Evolutionary conservation across 441 rosid species (phyloP).

Genomic region (Croton setiger): DNA sequence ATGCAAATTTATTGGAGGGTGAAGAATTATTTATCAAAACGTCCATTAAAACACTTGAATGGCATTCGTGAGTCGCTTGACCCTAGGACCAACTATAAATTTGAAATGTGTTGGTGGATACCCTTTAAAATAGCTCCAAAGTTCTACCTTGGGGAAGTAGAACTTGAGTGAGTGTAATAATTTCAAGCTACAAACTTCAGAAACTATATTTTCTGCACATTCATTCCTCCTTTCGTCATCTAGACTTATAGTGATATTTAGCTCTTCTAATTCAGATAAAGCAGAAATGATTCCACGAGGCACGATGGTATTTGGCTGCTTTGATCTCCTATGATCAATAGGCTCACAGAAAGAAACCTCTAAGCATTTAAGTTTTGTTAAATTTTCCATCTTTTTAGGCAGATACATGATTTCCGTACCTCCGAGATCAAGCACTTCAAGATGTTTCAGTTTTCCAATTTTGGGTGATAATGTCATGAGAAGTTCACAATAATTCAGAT

Average conservation of each 20-base stretch:
- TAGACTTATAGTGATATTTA: slow-evolving; percentile 13
- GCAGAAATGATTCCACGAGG: neutral
- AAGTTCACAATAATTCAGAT: slow-evolving; percentile 18
- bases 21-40: slow-evolving; percentile 16
- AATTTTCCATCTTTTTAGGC: slow-evolving; percentile 8
- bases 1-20: too few relatives aligned
- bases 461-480: slow-evolving; percentile 17
- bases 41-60: neutral
- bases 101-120: too few relatives aligned
- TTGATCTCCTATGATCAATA: neutral
- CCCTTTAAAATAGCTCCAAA: neutral
- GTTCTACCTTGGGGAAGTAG: slow-evolving; percentile 3
- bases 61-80: too few relatives aligned
- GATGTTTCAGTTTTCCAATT: slow-evolving; percentile 22
- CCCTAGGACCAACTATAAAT: too few relatives aligned
- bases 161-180: slow-evolving; percentile 6
- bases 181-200: slow-evolving; percentile 2
- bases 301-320: neutral
- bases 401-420: slow-evolving; percentile 19
- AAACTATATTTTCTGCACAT: slow-evolving; percentile 1
- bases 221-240: slow-evolving; percentile 18
- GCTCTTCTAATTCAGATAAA: slow-evolving; percentile 1
- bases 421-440: slow-evolving; percentile 29
- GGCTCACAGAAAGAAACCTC: slow-evolving; percentile 18
- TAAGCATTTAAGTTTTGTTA: slow-evolving; percentile 13